Evolutionary conservation across 179 eudicot species (phyloP).

Genomic region (Carnegiea gigantea): DNA sequence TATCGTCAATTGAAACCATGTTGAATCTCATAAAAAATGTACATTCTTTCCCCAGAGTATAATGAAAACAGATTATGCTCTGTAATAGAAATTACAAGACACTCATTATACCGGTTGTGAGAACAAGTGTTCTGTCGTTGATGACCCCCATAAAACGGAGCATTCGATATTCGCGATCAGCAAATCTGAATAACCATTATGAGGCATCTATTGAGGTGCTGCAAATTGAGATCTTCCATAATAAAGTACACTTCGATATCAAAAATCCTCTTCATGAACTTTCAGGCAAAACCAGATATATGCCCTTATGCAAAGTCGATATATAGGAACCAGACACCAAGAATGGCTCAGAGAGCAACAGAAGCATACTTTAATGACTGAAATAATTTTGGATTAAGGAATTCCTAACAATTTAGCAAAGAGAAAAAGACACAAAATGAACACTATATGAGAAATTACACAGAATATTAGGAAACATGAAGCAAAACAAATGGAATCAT

Average conservation of each 20-base stretch:
- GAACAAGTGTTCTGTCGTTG: constrained; percentile 78
- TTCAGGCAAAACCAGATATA: not conserved
- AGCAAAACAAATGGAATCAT: too few relatives aligned
- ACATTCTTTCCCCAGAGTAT: not conserved
- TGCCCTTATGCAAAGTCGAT: not conserved
- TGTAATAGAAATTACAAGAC: not conserved
- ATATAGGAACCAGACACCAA: not conserved
- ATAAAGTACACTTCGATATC: not conserved
- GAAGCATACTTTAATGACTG: not conserved
- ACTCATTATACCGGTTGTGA: constrained; percentile 64
- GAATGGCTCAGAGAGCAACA: not conserved
- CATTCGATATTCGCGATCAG: constrained; percentile 97
- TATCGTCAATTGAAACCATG: not conserved
- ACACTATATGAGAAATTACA: not conserved
- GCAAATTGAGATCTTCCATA: not conserved
- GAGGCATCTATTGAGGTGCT: not conserved
- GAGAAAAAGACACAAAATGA: not conserved
- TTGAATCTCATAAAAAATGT: not conserved
- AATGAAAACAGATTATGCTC: not conserved
- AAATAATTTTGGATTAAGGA: too few relatives aligned
- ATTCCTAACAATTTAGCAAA: too few relatives aligned
- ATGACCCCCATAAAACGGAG: constrained; percentile 92
- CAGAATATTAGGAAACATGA: not conserved
- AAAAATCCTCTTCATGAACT: not conserved
- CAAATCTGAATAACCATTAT: constrained; percentile 53